Percentiles rank a stretch among this genome's conserved stretches.
These are phyloP conservation scores for Talaromyces trachyspermus DNA, from an alignment of 495 filamentous ascomycete species.

Conservation along the genomic window DNA sequence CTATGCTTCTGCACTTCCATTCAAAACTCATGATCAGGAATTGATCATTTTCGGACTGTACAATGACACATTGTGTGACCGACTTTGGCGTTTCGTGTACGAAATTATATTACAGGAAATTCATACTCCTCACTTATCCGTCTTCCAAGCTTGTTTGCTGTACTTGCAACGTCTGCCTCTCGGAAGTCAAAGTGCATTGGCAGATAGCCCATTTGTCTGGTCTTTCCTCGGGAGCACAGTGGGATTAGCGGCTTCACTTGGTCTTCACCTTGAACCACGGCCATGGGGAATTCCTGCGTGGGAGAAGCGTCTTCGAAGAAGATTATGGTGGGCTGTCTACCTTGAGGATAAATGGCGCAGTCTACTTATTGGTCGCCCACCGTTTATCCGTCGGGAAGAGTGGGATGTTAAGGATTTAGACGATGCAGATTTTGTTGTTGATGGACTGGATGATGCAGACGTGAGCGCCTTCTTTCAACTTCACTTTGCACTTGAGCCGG, in stretches of 20 bases:
- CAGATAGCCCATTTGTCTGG: conserved; percentile 30
- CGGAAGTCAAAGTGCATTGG: conserved; percentile 12
- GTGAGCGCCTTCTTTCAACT: neutral
- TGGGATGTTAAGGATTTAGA: conserved; percentile 71
- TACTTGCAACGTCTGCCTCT: conserved; percentile 24
- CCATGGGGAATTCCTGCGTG: conserved; percentile 80
- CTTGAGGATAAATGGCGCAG: conserved; percentile 93
- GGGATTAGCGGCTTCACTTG: conserved; percentile 41
- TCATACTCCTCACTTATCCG: conserved; percentile 26
- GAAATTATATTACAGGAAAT: conserved; percentile 27
- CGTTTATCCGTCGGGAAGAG: conserved; percentile 68
- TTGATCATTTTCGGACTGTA: conserved; percentile 16
- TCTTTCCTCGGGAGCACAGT: conserved; percentile 30
- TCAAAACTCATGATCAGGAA: conserved; percentile 9
- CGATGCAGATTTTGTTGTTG: conserved; percentile 52
- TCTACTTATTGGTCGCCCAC: conserved; percentile 77
- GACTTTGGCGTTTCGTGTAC: conserved; percentile 27
- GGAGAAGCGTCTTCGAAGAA: conserved; percentile 77
- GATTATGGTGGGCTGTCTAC: conserved; percentile 84
- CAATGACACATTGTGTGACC: conserved; percentile 18
- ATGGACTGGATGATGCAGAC: neutral
- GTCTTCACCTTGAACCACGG: conserved; percentile 81
- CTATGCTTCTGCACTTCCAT: conserved; percentile 29
- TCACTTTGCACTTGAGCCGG: neutral
- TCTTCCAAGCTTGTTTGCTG: conserved; percentile 27